Conservation (phyloP, 2,329 filamentous ascomycete species). For the Penicillium fuscoglaucum region DNA sequence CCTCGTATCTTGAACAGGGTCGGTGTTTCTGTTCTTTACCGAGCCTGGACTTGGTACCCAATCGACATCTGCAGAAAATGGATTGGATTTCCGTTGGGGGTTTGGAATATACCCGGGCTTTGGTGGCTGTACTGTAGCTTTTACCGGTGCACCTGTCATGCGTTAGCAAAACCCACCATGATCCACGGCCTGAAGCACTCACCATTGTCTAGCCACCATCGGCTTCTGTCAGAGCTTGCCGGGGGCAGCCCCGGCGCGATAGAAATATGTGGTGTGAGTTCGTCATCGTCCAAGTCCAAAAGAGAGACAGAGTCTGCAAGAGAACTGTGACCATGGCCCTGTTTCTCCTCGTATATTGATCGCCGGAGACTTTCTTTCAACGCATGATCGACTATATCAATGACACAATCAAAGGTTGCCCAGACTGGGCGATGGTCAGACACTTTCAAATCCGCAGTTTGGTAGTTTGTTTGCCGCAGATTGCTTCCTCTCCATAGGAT, state of each 20-base stretch:
- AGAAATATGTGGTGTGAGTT: constrained; percentile 76
- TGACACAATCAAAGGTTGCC: constrained; percentile 79
- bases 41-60: constrained; percentile 62
- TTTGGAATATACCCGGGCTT: constrained; percentile 66
- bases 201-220: constrained; percentile 67
- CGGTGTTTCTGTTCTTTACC: constrained; percentile 8
- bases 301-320: constrained; percentile 22
- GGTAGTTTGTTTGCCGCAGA: constrained; percentile 79
- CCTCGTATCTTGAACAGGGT: constrained; percentile 11
- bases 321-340: constrained; percentile 60
- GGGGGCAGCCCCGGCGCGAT: constrained; percentile 74
- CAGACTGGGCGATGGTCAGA: constrained; percentile 97
- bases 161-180: constrained; percentile 7
- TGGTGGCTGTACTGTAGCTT: constrained; percentile 69
- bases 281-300: constrained; percentile 60
- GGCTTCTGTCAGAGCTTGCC: constrained; percentile 61
- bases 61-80: constrained; percentile 72
- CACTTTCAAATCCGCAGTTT: constrained; percentile 77
- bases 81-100: constrained; percentile 73
- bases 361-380: constrained; percentile 71
- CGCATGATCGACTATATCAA: constrained; percentile 76
- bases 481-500: constrained; percentile 83
- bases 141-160: constrained; percentile 64
- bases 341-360: constrained; percentile 70
- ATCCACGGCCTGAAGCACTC: constrained; percentile 24